Evolutionary conservation across 371 early-diverging fungal species (phyloP).

Genomic region (Nematocida ausubeli): DNA sequence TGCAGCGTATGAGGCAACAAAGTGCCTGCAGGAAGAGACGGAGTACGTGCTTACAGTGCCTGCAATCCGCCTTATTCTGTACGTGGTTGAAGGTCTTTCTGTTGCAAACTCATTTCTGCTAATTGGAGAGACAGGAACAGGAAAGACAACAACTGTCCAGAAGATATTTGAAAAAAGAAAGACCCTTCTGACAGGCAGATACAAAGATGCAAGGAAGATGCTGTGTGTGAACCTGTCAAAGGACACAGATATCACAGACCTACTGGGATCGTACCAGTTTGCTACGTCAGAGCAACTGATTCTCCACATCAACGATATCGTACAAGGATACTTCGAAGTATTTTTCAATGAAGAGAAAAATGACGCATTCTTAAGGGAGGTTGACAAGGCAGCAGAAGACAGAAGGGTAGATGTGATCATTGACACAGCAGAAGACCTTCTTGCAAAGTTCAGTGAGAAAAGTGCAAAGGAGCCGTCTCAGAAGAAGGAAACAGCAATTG

Average conservation of each 20-base stretch:
- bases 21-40: not conserved
- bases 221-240: slow-evolving; percentile 82
- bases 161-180: slow-evolving; percentile 74
- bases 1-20: not conserved
- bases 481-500: not conserved
- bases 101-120: slow-evolving; percentile 72
- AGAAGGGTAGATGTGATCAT: slow-evolving; percentile 11
- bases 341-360: slow-evolving; percentile 16
- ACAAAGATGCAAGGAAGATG: slow-evolving; percentile 71
- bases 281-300: slow-evolving; percentile 57
- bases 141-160: slow-evolving; percentile 95
- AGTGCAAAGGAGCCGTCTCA: not conserved
- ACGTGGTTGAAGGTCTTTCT: not conserved
- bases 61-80: slow-evolving; percentile 8
- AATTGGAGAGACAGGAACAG: slow-evolving; percentile 97
- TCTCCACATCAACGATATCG: slow-evolving; percentile 29
- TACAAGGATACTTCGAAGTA: slow-evolving; percentile 54
- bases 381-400: not conserved
- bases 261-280: slow-evolving; percentile 74
- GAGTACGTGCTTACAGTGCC: slow-evolving; percentile 47
- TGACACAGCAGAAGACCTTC: slow-evolving; percentile 24
- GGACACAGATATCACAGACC: slow-evolving; percentile 89
- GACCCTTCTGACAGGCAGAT: slow-evolving; percentile 67
- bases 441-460: not conserved
- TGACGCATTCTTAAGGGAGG: slow-evolving; percentile 18